phyloP scores from a whole-genome alignment of 225 moss, liverwort and hornwort genomes.

The Asterella californica region DNA sequence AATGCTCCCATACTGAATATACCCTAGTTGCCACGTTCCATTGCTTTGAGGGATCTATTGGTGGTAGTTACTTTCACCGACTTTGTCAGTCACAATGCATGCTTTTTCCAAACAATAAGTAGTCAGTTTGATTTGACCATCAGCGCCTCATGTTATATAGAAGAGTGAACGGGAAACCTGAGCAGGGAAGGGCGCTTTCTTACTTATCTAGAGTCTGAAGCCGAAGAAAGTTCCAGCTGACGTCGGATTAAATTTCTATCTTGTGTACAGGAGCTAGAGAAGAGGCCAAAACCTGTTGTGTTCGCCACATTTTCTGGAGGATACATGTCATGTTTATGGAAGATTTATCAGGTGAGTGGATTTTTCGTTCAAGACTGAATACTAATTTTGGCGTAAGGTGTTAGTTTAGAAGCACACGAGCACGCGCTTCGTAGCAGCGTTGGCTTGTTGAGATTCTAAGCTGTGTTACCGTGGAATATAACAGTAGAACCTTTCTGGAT shows the following conservation, averaged over 20 bases:
- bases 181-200: neutral
- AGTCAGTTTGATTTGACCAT: neutral
- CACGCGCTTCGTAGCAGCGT: neutral
- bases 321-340: conserved; percentile 68
- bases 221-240: neutral
- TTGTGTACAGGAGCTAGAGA: conserved; percentile 56
- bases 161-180: neutral
- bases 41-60: no score
- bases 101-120: neutral
- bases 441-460: neutral
- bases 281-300: conserved; percentile 67
- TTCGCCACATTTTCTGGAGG: conserved; percentile 93
- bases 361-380: no score
- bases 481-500: neutral
- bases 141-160: neutral
- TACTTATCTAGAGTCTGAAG: neutral
- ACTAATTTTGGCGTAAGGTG: neutral
- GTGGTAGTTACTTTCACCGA: neutral
- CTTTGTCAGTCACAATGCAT: neutral
- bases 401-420: neutral
- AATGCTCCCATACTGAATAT: no score
- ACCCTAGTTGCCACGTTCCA: no score
- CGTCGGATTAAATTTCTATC: neutral
- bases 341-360: conserved; percentile 55
- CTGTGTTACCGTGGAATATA: neutral